phyloP scores from a whole-genome alignment of 352 stramenopile genomes.

The Phytophthora hybrid region DNA sequence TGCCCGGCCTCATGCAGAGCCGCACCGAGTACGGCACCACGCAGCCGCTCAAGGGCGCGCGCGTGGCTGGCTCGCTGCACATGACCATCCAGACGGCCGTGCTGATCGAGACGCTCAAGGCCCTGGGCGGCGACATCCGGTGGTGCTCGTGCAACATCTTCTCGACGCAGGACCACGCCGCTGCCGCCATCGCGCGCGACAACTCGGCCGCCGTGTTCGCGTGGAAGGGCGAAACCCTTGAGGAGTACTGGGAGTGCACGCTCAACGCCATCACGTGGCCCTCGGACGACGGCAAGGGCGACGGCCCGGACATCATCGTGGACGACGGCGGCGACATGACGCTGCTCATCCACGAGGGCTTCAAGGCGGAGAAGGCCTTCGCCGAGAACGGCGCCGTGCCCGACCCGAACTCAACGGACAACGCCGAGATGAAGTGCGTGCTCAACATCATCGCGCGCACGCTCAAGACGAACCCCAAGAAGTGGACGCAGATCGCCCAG shows the following conservation, averaged over 20 bases:
- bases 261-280: slow-evolving; percentile 97
- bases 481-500: slow-evolving; percentile 97
- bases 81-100: slow-evolving; percentile 99
- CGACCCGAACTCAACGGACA: slow-evolving; percentile 95
- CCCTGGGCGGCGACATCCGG: slow-evolving; percentile 96
- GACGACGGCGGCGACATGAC: slow-evolving; percentile 99
- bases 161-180: slow-evolving; percentile 98
- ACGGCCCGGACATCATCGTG: slow-evolving; percentile 98
- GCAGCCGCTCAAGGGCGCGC: slow-evolving; percentile 91
- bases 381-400: slow-evolving; percentile 94
- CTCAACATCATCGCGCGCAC: slow-evolving; percentile 97
- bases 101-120: slow-evolving; percentile 99
- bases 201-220: slow-evolving; percentile 97
- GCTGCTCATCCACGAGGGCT: slow-evolving; percentile 98
- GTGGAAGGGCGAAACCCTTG: slow-evolving; percentile 98
- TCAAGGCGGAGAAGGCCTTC: slow-evolving; percentile 97
- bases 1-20: slow-evolving; percentile 98
- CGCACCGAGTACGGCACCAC: slow-evolving; percentile 91
- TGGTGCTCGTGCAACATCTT: slow-evolving; percentile 99
- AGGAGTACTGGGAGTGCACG: slow-evolving; percentile 99
- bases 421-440: slow-evolving; percentile 99
- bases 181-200: slow-evolving; percentile 96
- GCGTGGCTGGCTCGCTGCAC: slow-evolving; percentile 97
- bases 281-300: slow-evolving; percentile 96
- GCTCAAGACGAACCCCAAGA: slow-evolving; percentile 94